Evolutionary conservation across 2,329 filamentous ascomycete genomes (phyloP).

Genomic region (Fusarium tanahbumbuense): DNA sequence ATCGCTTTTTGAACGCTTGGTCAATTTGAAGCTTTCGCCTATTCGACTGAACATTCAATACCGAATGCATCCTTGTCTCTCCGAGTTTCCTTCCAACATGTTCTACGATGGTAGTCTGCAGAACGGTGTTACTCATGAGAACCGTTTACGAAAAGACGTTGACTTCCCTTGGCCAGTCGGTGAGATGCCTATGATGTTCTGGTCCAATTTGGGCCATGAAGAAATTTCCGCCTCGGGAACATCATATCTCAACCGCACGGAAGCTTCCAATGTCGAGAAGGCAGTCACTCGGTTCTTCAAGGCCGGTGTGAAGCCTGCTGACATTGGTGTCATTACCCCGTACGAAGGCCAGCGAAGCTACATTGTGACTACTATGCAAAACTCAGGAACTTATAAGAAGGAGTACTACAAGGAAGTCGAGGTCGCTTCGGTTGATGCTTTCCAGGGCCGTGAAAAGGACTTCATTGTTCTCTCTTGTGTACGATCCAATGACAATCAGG

Average conservation of each 20-base stretch:
- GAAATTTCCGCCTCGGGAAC: conserved; percentile 98
- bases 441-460: conserved; percentile 98
- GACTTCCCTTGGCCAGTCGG: conserved; percentile 98
- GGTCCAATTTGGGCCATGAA: conserved; percentile 97
- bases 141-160: conserved; percentile 89
- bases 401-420: conserved; percentile 99
- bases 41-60: conserved; percentile 98
- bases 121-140: conserved; percentile 91
- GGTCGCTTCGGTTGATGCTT: conserved; percentile 97
- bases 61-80: conserved; percentile 98
- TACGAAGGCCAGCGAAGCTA: conserved; percentile 99
- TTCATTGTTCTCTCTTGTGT: conserved; percentile 99
- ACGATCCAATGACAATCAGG: conserved; percentile 98
- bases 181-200: conserved; percentile 99
- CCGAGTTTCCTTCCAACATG: conserved; percentile 99
- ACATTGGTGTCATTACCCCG: conserved; percentile 97
- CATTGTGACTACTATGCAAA: conserved; percentile 99
- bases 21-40: conserved; percentile 88
- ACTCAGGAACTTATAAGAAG: conserved; percentile 96
- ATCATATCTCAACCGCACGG: conserved; percentile 96
- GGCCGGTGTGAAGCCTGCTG: conserved; percentile 90
- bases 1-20: conserved; percentile 96
- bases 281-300: conserved; percentile 99
- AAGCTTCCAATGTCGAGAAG: conserved; percentile 98
- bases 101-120: conserved; percentile 98